These are phyloP conservation scores for Abrus precatorius DNA, from an alignment of 306 rosid species.

Conservation along the genomic window DNA sequence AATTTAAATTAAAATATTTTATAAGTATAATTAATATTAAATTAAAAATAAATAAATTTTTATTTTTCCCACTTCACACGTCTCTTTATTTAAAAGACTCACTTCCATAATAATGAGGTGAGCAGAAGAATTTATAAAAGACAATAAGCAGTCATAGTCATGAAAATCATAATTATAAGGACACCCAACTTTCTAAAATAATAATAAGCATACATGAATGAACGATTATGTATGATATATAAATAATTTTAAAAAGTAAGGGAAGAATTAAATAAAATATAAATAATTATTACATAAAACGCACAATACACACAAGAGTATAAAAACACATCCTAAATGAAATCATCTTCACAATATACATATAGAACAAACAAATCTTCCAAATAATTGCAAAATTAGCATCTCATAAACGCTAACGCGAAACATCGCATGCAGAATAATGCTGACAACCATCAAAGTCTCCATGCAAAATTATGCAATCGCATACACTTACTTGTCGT, in stretches of 20 bases:
- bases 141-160: not conserved
- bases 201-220: not conserved
- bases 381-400: not conserved
- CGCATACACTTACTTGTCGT: constrained; percentile 43
- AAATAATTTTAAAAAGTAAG: not conserved
- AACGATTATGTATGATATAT: not conserved
- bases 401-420: not conserved
- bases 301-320: no score
- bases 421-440: constrained; percentile 1
- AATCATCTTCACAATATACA: not conserved
- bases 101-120: no score
- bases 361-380: not conserved
- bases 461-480: constrained; percentile 47
- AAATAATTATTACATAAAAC: no score
- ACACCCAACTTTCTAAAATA: not conserved
- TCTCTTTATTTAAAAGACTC: no score
- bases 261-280: not conserved
- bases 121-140: no score
- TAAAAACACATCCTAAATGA: not conserved
- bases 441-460: not conserved
- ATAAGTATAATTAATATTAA: no score
- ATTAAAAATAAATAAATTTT: no score
- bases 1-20: no score
- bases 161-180: not conserved
- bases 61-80: no score